Base-by-base conservation (phyloP, 805 yeast genomes). In the Zygosaccharomyces kombuchaensis region DNA sequence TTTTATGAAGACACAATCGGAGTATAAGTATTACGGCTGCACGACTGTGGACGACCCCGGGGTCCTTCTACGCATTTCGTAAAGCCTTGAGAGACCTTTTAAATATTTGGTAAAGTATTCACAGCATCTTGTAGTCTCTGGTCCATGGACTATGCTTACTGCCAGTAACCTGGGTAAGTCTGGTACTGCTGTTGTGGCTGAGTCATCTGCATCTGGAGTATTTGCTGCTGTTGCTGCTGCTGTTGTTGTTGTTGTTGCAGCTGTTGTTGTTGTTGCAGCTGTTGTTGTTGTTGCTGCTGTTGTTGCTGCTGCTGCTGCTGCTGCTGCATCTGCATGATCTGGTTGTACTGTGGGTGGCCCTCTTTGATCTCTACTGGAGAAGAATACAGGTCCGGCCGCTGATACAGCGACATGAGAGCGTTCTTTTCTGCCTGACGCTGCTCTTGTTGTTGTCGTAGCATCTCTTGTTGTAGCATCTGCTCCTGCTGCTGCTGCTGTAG, bases 281-380 rank as follows among this genome's bases (percentile, higher is more conserved):
- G 62, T 49, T 35, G 60, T 51, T 21, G 66, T 42, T 37, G 59
- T 36, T 38, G 59, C 36, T 42, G 55, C 23, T 36, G 56, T 22
- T 27, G 55, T 36, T 36, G 58, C 35, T 35, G 55, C 43, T 29
- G 57, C 16, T 41, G 67, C 40, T 52, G 65, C 27, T 34, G 65
- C 26, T 37, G 65, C 40, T 46, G 70, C 36, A 36, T 59, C 34
- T 45, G 65, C 36, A 49, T 31, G 6, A 57, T 34, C 44, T 62
- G 64, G 23, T 55, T 53, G 38, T 58, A 62, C 25, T 61, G 65
- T 9, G 65, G 68, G 22, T 60, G 54, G 6, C 53, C 50, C 12
- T 55, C 57, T 7, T 45, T 57, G 12, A 62, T 51, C 45, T 60
- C 65, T 2, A 60, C 65, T 1, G 66, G 60, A 14, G 62, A 55